Percentiles rank a stretch among this genome's conserved stretches.
phyloP scores from a whole-genome alignment of 2,329 filamentous ascomycete species.

The Trichoderma sp. region DNA sequence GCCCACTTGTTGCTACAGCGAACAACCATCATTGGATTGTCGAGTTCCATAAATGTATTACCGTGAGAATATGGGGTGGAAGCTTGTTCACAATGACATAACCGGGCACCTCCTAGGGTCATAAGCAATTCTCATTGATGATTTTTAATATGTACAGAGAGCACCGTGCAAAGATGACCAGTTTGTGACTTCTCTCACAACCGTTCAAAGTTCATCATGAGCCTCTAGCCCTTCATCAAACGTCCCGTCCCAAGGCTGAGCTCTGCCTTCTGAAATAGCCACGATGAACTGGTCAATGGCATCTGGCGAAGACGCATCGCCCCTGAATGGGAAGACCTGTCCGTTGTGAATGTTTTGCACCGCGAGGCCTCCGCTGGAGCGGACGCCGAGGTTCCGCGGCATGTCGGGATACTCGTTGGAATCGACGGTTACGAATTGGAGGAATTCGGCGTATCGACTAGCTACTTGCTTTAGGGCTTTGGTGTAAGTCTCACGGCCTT shows the following conservation, averaged over 20 bases:
- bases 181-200: too few species aligned
- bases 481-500: slow-evolving; percentile 40
- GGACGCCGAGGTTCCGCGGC: slow-evolving; percentile 40
- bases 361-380: slow-evolving; percentile 35
- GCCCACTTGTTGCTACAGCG: neutral
- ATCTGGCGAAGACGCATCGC: slow-evolving; percentile 34
- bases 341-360: slow-evolving; percentile 49
- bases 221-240: neutral
- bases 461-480: slow-evolving; percentile 43
- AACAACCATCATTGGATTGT: neutral
- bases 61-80: neutral
- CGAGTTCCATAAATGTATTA: neutral
- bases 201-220: slow-evolving; percentile 22
- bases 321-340: slow-evolving; percentile 43
- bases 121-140: neutral
- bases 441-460: slow-evolving; percentile 48
- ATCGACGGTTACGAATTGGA: slow-evolving; percentile 52
- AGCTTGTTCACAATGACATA: neutral
- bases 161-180: too few species aligned
- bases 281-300: slow-evolving; percentile 46
- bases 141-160: neutral
- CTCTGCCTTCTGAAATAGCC: slow-evolving; percentile 46
- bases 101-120: neutral
- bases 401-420: slow-evolving; percentile 48
- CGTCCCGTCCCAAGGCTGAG: slow-evolving; percentile 38